phyloP scores from a whole-genome alignment of 2,329 filamentous ascomycete species.

The Penicillium brasilianum region DNA sequence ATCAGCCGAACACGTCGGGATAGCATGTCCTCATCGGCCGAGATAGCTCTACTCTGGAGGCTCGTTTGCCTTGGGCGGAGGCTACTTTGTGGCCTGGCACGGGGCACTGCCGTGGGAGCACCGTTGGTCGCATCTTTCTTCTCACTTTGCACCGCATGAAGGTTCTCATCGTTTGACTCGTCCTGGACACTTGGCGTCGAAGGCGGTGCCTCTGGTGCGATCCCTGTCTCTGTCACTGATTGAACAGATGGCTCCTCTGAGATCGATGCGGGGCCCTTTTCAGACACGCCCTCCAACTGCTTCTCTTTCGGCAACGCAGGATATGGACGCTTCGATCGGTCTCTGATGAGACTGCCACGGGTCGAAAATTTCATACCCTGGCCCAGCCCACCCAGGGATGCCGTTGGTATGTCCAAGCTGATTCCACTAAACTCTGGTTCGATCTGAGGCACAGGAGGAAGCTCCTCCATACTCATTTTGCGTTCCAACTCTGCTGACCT shows the following conservation, averaged over 20 bases:
- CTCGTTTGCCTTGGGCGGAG: slow-evolving; percentile 45
- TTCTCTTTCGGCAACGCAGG: slow-evolving; percentile 27
- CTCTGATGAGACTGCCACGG: slow-evolving; percentile 64
- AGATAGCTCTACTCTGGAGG: slow-evolving; percentile 57
- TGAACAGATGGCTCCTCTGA: slow-evolving; percentile 15
- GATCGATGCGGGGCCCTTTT: slow-evolving; percentile 14
- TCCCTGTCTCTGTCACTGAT: slow-evolving; percentile 31
- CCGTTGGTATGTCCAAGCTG: slow-evolving; percentile 61
- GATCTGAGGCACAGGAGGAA: slow-evolving; percentile 41
- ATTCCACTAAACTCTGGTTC: slow-evolving; percentile 54
- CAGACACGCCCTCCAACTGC: slow-evolving; percentile 10
- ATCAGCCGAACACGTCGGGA: slow-evolving; percentile 67
- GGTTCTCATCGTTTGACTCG: slow-evolving; percentile 12
- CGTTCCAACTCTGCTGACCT: slow-evolving; percentile 42
- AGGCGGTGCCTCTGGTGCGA: slow-evolving; percentile 15
- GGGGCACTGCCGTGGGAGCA: slow-evolving; percentile 32
- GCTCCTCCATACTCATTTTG: slow-evolving; percentile 34
- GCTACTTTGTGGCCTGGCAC: slow-evolving; percentile 42
- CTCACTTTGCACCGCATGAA: slow-evolving; percentile 9
- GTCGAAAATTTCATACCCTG: slow-evolving; percentile 63
- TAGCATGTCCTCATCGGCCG: slow-evolving; percentile 67
- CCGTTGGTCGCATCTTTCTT: slow-evolving; percentile 24
- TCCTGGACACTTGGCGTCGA: slow-evolving; percentile 4
- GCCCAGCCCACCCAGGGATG: slow-evolving; percentile 58
- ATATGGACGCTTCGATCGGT: slow-evolving; percentile 45